Evolutionary conservation across 2,329 filamentous ascomycete species (phyloP).

Genomic region (Fusarium pseudograminearum): DNA sequence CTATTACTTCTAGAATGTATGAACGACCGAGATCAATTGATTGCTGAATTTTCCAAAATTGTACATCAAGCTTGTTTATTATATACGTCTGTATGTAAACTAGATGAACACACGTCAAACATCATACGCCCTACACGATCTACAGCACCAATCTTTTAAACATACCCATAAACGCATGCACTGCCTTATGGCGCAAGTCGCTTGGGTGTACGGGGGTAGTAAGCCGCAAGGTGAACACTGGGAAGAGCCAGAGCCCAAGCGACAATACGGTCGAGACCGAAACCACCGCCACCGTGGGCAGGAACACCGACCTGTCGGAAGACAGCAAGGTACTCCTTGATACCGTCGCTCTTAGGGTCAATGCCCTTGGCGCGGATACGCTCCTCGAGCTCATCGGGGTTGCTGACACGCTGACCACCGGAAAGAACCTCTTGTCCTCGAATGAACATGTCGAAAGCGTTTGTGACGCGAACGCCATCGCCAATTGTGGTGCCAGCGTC

Average conservation of each 20-base stretch:
- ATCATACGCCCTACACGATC: neutral
- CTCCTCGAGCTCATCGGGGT: slow-evolving; percentile 78
- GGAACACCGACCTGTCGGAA: slow-evolving; percentile 86
- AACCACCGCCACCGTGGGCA: slow-evolving; percentile 89
- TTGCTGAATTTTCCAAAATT: neutral
- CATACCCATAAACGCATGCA: neutral
- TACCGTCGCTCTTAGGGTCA: slow-evolving; percentile 77
- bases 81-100: neutral
- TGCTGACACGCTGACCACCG: slow-evolving; percentile 91
- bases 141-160: neutral
- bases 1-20: neutral
- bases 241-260: slow-evolving; percentile 71
- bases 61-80: neutral
- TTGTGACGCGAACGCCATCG: slow-evolving; percentile 63
- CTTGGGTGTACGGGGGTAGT: slow-evolving; percentile 72
- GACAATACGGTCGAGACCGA: slow-evolving; percentile 89
- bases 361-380: slow-evolving; percentile 84
- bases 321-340: slow-evolving; percentile 89
- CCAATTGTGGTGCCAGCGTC: slow-evolving; percentile 68
- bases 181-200: slow-evolving; percentile 62
- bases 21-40: neutral
- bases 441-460: slow-evolving; percentile 86
- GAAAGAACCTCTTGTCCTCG: slow-evolving; percentile 93
- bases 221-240: slow-evolving; percentile 68
- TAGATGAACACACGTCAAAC: neutral